Percentiles rank a stretch among this genome's conserved stretches.
Evolutionary conservation across 192 early-diverging fungal genomes (phyloP).

Genomic region (Umbelopsis isabellina): DNA sequence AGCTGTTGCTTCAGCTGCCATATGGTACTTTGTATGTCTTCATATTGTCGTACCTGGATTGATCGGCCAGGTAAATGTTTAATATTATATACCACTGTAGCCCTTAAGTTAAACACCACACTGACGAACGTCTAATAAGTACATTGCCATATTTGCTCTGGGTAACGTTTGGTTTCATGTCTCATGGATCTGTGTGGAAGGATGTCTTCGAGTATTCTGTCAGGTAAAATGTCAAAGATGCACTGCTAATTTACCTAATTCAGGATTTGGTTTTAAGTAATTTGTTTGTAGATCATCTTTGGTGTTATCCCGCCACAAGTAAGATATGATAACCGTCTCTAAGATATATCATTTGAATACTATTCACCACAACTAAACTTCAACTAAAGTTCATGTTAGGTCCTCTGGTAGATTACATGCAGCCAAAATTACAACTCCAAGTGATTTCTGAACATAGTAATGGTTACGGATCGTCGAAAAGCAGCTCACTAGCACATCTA

Average conservation of each 20-base stretch:
- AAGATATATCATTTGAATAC: background rate
- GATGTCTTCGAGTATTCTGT: constrained; percentile 9
- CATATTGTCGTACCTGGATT: constrained; percentile 6
- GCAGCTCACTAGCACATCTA: no score
- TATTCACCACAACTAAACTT: background rate
- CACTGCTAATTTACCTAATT: no score
- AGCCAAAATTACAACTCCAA: background rate
- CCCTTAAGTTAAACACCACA: no score
- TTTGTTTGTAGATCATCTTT: background rate
- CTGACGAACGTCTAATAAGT: background rate
- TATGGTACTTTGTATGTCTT: constrained; percentile 7
- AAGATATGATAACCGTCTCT: background rate
- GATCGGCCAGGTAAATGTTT: background rate
- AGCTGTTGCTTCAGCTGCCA: background rate
- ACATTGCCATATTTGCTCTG: background rate
- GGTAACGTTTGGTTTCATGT: constrained; percentile 16
- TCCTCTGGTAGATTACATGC: constrained; percentile 6
- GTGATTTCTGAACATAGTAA: background rate
- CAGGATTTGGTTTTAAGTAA: no score
- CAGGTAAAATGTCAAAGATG: background rate
- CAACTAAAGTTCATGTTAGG: background rate
- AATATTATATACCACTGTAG: background rate
- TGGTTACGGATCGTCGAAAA: background rate
- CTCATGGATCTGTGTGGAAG: constrained; percentile 5
- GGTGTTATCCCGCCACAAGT: constrained; percentile 8